Percentiles rank a stretch among this genome's conserved stretches.
phyloP scores from a whole-genome alignment of 1,284 basidiomycete species.

The Anthracocystis panici-leucophaei region DNA sequence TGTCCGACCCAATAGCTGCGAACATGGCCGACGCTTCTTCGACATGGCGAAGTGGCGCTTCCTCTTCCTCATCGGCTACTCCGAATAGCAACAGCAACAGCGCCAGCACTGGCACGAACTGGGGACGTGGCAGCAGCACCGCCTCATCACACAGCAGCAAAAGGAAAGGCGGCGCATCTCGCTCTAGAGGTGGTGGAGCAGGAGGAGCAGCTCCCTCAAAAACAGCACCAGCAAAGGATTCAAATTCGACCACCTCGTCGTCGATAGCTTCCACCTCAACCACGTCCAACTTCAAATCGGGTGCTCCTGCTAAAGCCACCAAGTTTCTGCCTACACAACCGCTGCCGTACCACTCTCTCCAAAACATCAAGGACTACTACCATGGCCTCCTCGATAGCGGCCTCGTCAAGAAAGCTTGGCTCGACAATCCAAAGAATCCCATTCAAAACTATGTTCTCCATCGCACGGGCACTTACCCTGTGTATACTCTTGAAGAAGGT shows the following conservation, averaged over 20 bases:
- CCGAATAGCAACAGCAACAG: not conserved
- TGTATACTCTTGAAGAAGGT: constrained; percentile 52
- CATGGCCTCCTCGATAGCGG: constrained; percentile 47
- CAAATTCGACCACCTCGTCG: constrained; percentile 1
- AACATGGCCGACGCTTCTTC: constrained; percentile 42
- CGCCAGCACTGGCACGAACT: constrained; percentile 12
- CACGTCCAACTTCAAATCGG: constrained; percentile 33
- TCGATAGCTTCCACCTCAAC: constrained; percentile 4
- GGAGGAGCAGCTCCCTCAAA: not conserved
- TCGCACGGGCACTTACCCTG: constrained; percentile 47
- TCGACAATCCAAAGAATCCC: constrained; percentile 64
- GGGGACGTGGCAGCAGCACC: constrained; percentile 30
- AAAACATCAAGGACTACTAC: constrained; percentile 53
- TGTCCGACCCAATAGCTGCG: not conserved
- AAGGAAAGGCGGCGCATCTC: constrained; percentile 21
- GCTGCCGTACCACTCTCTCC: constrained; percentile 38
- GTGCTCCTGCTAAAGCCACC: constrained; percentile 29
- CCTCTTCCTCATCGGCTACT: constrained; percentile 7
- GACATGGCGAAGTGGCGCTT: constrained; percentile 36
- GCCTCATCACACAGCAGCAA: constrained; percentile 13
- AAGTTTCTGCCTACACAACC: constrained; percentile 51
- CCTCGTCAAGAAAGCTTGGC: constrained; percentile 49
- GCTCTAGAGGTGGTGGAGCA: constrained; percentile 14
- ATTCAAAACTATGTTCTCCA: constrained; percentile 55
- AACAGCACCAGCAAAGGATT: not conserved